A percentile compares a stretch with the other conserved stretches of the same genome.
Evolutionary conservation across 179 eudicot genomes (phyloP).

Genomic region (Amaranthus tricolor): DNA sequence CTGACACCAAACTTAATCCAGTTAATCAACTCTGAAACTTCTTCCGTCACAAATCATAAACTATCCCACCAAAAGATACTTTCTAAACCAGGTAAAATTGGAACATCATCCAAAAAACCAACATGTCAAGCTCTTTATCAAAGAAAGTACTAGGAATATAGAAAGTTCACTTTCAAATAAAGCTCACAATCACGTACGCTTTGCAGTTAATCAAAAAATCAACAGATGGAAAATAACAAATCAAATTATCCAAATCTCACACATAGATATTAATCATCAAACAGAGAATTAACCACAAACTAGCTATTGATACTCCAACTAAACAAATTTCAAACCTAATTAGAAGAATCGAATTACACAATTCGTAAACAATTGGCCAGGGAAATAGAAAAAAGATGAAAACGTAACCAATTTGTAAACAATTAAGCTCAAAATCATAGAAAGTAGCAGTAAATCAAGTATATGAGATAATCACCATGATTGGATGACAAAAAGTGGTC

Average conservation of each 20-base stretch:
- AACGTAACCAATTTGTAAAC: not conserved
- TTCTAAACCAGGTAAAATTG: not conserved
- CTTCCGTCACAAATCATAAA: not conserved
- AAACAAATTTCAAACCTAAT: not conserved
- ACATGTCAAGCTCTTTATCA: not conserved
- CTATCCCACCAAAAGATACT: not conserved
- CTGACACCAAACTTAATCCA: too few species aligned
- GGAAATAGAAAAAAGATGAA: not conserved
- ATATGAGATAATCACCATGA: constrained; percentile 38
- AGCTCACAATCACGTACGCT: not conserved
- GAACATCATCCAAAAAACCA: not conserved
- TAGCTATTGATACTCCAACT: not conserved
- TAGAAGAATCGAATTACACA: not conserved
- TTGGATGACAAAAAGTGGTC: constrained; percentile 69
- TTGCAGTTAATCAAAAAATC: not conserved
- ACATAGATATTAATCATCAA: not conserved
- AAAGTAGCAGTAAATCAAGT: not conserved
- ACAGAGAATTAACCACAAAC: not conserved
- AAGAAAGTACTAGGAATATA: not conserved
- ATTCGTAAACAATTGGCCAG: not conserved
- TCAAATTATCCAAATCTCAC: not conserved
- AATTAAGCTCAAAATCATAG: not conserved
- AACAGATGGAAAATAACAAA: not conserved
- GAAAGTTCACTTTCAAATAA: not conserved
- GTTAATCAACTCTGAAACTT: too few species aligned